Evolutionary conservation across 2,329 filamentous ascomycete genomes (phyloP), one percentile per base, ranked within the genome.

Genomic region (Trichoderma semiorbis): DNA sequence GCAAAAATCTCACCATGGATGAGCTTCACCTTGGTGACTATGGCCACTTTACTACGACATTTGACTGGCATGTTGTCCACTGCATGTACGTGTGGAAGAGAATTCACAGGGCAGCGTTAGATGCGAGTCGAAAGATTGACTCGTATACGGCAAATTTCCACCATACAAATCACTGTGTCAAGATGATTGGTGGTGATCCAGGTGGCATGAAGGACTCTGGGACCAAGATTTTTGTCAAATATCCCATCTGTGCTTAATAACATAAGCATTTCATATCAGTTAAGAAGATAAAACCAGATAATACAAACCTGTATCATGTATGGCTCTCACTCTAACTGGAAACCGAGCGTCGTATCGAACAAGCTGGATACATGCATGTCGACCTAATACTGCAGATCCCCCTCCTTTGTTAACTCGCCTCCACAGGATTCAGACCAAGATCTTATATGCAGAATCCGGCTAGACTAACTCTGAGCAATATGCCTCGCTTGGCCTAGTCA

Each of bases 31-130:
- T 18, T 6, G 75, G 75, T 34, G 71, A 75, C 39, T 76, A 74
- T 18, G 50, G 58, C 8, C 69, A 73, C 65, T 75, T 76, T 18
- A 66, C 50, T 28, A 76, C 75, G 10, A 69, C 64, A 5, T 74
- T 74, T 60, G 74, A 76, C 70, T 75, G 74, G 75, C 75, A 76
- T 39, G 72, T 75, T 43, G 72, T 72, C 5, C 73, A 75, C 12
- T 76, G 75, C 72, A 73, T 74, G 70, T 76, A 69, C 18, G 71
- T 75, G 1, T 76, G 75, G 74, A 76, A 76, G 65, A 58, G 75
- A 24, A 67, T 76, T n/a, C 75, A 75, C 58, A 65, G 75, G n/a
- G 57, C 72, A 12, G 36, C 74, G 43, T 47, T 76, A 39, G 73
- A 76, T 53, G 71, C 72, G 50, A 67, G 30, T 5, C 66, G 53